These are phyloP conservation scores for Cardiospermum halicacabum DNA, from an alignment of 345 rosid genomes.

Conservation along the genomic window DNA sequence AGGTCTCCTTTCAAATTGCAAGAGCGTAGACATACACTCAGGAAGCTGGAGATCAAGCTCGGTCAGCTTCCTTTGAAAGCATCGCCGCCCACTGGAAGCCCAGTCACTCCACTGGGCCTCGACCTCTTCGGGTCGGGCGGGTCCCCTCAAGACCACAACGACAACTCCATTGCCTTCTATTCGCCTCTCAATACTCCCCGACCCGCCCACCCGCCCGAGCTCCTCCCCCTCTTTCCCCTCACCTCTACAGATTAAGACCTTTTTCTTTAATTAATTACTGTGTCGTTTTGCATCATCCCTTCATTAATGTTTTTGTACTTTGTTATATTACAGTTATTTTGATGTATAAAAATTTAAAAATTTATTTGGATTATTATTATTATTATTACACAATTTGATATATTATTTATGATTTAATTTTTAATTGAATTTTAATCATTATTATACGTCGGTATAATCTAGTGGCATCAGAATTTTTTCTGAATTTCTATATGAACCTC, in stretches of 20 bases:
- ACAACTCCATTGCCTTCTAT: constrained; percentile 30
- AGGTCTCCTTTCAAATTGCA: constrained; percentile 45
- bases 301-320: neutral
- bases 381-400: too few species aligned
- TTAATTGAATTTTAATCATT: too few species aligned
- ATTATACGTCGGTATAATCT: too few species aligned
- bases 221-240: constrained; percentile 29
- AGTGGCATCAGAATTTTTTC: too few species aligned
- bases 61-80: constrained; percentile 20
- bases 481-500: too few species aligned
- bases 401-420: too few species aligned
- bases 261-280: neutral
- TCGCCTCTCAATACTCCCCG: constrained; percentile 26
- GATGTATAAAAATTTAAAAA: too few species aligned
- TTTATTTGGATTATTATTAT: too few species aligned
- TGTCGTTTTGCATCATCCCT: neutral
- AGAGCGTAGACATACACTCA: constrained; percentile 38
- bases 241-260: constrained; percentile 26
- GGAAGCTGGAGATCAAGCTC: constrained; percentile 42
- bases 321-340: neutral
- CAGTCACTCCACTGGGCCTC: constrained; percentile 35
- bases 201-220: constrained; percentile 27
- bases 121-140: constrained; percentile 27
- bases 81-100: constrained; percentile 20
- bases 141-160: constrained; percentile 30